Percentiles rank a stretch among this genome's conserved stretches.
Evolutionary conservation across 495 filamentous ascomycete genomes (phyloP).

Genomic region (Annulohypoxylon maeteangense): DNA sequence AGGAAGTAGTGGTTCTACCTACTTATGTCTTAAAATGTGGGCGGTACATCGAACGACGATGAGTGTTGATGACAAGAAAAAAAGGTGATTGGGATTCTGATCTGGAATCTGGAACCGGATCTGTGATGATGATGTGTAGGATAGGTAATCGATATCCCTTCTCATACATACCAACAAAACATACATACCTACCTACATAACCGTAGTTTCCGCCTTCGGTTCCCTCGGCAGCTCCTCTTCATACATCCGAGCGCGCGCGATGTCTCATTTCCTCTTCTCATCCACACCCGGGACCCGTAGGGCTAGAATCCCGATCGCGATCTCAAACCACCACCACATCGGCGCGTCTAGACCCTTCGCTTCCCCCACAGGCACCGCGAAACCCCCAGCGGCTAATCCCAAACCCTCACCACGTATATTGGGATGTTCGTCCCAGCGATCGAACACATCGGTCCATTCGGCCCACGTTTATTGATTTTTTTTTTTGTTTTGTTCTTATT

Average conservation of each 20-base stretch:
- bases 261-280: background rate
- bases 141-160: conserved; percentile 28
- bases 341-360: background rate
- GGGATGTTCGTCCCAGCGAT: background rate
- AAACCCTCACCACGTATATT: conserved; percentile 2
- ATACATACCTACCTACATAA: no score
- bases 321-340: background rate
- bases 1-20: background rate
- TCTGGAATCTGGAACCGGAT: background rate
- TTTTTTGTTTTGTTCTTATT: background rate
- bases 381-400: background rate
- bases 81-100: background rate
- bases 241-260: no score
- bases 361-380: background rate
- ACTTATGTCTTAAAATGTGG: background rate
- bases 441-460: background rate
- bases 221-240: background rate
- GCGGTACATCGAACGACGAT: background rate
- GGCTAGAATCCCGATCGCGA: background rate
- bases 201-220: background rate
- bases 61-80: background rate
- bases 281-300: background rate
- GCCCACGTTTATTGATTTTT: background rate
- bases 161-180: conserved; percentile 3
- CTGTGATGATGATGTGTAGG: conserved; percentile 5